Evolutionary conservation across 208 protist species (phyloP).

Genomic region (Strigomonas culicis): DNA sequence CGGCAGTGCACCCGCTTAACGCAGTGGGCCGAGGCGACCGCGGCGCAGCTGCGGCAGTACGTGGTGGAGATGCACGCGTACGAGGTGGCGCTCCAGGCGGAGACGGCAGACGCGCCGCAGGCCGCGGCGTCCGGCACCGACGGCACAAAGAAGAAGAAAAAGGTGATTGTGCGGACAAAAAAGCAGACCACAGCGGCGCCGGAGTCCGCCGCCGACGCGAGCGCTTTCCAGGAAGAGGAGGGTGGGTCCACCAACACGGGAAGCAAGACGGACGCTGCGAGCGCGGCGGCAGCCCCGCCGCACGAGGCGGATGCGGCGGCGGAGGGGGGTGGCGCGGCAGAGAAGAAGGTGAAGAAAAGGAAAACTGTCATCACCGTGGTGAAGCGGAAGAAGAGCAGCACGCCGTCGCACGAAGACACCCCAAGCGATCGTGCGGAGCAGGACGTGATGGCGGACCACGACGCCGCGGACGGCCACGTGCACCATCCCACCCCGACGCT

Average conservation of each 20-base stretch:
- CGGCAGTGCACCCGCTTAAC: conserved; percentile 13
- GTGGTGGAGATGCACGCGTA: conserved; percentile 4
- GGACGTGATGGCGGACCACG: conserved; percentile 1
- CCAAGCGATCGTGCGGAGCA: no score
- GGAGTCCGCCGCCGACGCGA: no score
- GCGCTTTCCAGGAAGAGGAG: neutral
- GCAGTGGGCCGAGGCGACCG: conserved; percentile 6
- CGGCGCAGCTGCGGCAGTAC: conserved; percentile 17
- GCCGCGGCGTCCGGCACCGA: no score
- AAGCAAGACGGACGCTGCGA: no score
- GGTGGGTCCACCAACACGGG: no score
- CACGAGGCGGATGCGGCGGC: no score
- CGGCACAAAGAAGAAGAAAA: neutral
- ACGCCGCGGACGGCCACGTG: neutral
- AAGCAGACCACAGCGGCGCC: neutral
- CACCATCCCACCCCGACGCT: neutral
- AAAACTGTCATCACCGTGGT: neutral
- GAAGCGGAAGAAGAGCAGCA: neutral
- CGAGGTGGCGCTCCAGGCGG: conserved; percentile 1
- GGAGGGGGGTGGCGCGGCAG: no score
- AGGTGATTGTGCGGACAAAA: neutral
- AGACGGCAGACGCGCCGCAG: no score
- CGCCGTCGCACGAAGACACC: neutral
- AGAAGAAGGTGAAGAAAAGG: neutral
- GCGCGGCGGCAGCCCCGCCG: no score